These are phyloP conservation scores for Fraxinus albicans DNA, from an alignment of 305 asterid genomes.

Conservation along the genomic window DNA sequence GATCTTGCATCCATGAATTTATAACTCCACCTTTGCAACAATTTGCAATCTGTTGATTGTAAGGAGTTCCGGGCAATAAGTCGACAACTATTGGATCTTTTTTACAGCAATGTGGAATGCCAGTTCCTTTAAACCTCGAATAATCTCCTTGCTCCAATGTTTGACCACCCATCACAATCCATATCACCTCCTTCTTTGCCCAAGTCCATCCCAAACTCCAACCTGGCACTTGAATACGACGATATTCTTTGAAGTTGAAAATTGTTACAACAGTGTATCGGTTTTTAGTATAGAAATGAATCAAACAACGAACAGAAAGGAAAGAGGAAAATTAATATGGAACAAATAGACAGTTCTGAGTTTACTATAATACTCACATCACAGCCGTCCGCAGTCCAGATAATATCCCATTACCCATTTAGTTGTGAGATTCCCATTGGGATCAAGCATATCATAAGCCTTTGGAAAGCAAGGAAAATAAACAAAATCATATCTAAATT, in stretches of 20 bases:
- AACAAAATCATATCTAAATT: neutral
- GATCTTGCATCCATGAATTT: conserved; percentile 58
- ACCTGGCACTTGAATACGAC: conserved; percentile 61
- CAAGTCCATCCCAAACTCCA: conserved; percentile 80
- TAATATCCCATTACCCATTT: conserved; percentile 49
- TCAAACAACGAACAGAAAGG: neutral
- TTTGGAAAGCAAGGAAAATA: conserved; percentile 31
- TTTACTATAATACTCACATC: conserved; percentile 35
- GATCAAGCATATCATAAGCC: conserved; percentile 61
- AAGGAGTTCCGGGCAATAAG: conserved; percentile 64
- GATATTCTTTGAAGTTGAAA: conserved; percentile 60
- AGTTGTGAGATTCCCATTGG: conserved; percentile 58
- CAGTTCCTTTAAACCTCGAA: conserved; percentile 49
- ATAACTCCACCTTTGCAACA: conserved; percentile 73
- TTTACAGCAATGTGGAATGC: conserved; percentile 59
- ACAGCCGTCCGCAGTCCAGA: conserved; percentile 71
- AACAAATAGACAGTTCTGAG: neutral
- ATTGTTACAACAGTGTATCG: conserved; percentile 59
- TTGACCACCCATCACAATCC: conserved; percentile 64
- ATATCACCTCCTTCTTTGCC: conserved; percentile 71
- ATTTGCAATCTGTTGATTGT: conserved; percentile 63
- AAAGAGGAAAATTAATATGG: neutral
- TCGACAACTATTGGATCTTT: conserved; percentile 60
- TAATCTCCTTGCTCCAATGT: conserved; percentile 77
- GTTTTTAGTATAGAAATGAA: conserved; percentile 10